Percentiles rank a stretch among this genome's conserved stretches.
Conservation (phyloP, 306 rosid species). For the Geum urbanum region DNA sequence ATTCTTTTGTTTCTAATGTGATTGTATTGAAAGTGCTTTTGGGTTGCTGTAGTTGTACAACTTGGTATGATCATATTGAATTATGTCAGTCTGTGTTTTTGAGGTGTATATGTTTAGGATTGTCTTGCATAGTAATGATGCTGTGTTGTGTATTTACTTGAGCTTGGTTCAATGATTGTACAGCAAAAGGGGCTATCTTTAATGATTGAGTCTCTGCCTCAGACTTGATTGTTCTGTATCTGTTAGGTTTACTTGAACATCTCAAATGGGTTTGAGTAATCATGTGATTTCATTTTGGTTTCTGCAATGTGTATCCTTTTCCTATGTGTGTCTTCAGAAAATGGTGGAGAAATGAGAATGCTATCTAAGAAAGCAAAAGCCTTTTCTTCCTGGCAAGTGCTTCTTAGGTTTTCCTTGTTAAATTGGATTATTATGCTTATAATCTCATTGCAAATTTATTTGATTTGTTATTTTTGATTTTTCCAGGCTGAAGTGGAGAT, state of each 20-base stretch:
- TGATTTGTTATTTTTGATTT: constrained; percentile 31
- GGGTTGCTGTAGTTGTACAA: constrained; percentile 16
- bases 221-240: constrained; percentile 13
- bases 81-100: constrained; percentile 21
- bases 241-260: neutral
- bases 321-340: neutral
- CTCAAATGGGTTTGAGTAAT: neutral
- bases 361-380: neutral
- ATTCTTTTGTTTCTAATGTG: constrained; percentile 26
- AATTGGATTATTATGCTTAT: neutral
- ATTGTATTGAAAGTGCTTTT: constrained; percentile 32
- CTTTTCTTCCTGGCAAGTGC: neutral
- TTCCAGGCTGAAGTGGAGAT: constrained; percentile 42
- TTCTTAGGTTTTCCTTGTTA: neutral
- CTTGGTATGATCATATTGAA: constrained; percentile 22
- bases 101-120: constrained; percentile 14
- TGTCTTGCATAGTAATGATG: constrained; percentile 26
- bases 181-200: constrained; percentile 24
- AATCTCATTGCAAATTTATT: constrained; percentile 20
- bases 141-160: constrained; percentile 20
- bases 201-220: constrained; percentile 32
- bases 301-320: neutral
- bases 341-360: neutral
- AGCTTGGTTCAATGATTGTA: constrained; percentile 29
- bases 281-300: neutral